Base-by-base conservation (phyloP, 441 rosid genomes). In the Dalechampia spathulata region DNA sequence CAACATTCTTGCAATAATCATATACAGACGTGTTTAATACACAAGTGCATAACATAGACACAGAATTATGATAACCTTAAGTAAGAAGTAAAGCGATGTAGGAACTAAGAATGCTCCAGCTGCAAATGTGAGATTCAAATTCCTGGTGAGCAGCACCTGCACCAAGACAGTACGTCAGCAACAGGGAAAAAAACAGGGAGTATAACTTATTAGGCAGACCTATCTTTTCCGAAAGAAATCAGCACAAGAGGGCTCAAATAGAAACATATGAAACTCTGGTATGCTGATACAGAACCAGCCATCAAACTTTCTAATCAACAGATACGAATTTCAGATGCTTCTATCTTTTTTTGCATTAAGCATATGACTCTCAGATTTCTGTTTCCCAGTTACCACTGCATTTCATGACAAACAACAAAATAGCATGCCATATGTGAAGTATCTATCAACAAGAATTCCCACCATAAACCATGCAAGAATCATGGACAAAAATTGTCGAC, bases 101-200 rank as follows among this genome's bases (percentile, higher is more conserved):
- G 99, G 99, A 65, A 94, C 54, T 53, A 86, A 25, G 56, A 94
- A 80, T 22, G 96, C 96, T 73, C 99, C 92, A n/a, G 85, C 67
- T 30, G 90, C 91, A 65, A 94, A 75, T 39, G 75, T 38, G 57
- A 87, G 80, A 74, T 65, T 68, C 52, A 87, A 61, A 73, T 75
- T 67, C 45, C 80, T 69, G 42, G 95, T 74, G 57, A 94, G 94
- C 71, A 93, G 77, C 66, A 93, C 72, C 96, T 93, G 91, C 78
- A 81, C 25, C 56, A 37, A 30, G 57, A 75, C 43, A 70, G 47
- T 26, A 38, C 27, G 54, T 64, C 64, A 65, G 70, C 72, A 77
- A 61, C 39, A 48, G 38, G 57, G 49, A 42, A 57, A 55, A 16
- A 58, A 58, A 28, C 44, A 65, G 28, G 43, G 22, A 52, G 34